phyloP scores from a whole-genome alignment of 495 filamentous ascomycete species.

The Xylaria acuta region DNA sequence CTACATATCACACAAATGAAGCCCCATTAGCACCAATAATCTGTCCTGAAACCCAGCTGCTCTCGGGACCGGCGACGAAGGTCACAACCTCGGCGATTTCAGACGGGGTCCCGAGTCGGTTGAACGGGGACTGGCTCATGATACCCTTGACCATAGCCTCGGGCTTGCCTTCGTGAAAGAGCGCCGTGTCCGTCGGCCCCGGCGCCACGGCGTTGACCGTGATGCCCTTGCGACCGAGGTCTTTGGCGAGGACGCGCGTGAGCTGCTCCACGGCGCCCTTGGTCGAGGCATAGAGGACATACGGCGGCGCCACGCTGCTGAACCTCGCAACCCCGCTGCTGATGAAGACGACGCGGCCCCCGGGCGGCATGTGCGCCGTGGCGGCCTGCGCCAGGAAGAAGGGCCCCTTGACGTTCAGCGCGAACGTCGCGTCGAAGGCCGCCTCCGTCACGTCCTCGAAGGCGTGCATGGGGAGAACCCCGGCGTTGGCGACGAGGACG shows the following conservation, averaged over 20 bases:
- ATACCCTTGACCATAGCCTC: slow-evolving; percentile 62
- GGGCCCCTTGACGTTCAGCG: slow-evolving; percentile 70
- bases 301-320: slow-evolving; percentile 56
- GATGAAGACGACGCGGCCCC: slow-evolving; percentile 66
- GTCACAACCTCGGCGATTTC: slow-evolving; percentile 65
- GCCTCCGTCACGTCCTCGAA: slow-evolving; percentile 62
- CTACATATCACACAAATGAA: slow-evolving; percentile 37
- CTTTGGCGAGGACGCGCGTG: slow-evolving; percentile 66
- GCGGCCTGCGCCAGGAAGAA: slow-evolving; percentile 69
- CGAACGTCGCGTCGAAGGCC: slow-evolving; percentile 61
- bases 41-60: slow-evolving; percentile 69
- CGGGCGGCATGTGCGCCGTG: slow-evolving; percentile 60
- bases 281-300: slow-evolving; percentile 64
- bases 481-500: slow-evolving; percentile 68
- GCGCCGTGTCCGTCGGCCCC: slow-evolving; percentile 67
- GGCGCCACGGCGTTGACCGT: slow-evolving; percentile 69
- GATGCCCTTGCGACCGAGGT: slow-evolving; percentile 64
- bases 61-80: slow-evolving; percentile 58
- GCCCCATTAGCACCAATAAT: slow-evolving; percentile 66
- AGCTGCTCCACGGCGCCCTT: slow-evolving; percentile 77
- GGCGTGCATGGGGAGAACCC: slow-evolving; percentile 54
- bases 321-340: slow-evolving; percentile 57
- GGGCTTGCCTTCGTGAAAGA: slow-evolving; percentile 66
- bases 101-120: slow-evolving; percentile 62
- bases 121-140: slow-evolving; percentile 58